Conservation (phyloP, 1,284 basidiomycete species). For the Porodaedalea pini region DNA sequence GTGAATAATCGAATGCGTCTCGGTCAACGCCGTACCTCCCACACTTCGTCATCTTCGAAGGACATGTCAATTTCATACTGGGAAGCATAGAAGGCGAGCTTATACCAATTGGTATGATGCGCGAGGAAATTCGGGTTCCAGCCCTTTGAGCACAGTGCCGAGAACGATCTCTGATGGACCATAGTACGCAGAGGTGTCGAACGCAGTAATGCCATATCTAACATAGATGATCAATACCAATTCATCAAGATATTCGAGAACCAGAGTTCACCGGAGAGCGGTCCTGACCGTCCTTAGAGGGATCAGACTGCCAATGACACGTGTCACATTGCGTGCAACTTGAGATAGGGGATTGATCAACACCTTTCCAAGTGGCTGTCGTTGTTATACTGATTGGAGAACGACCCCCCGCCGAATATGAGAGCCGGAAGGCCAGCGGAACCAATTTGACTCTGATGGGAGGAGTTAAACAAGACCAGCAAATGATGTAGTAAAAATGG, state of each 20-base stretch:
- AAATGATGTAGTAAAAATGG: not conserved
- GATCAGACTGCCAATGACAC: constrained; percentile 45
- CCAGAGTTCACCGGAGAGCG: constrained; percentile 60
- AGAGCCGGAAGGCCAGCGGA: constrained; percentile 45
- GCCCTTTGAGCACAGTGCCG: constrained; percentile 65
- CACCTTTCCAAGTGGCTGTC: constrained; percentile 33
- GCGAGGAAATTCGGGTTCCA: constrained; percentile 73
- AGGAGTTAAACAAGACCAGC: not conserved
- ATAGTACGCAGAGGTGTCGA: constrained; percentile 91
- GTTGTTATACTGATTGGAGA: constrained; percentile 71
- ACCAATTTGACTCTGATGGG: constrained; percentile 29
- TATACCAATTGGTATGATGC: constrained; percentile 76
- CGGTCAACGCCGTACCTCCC: constrained; percentile 74
- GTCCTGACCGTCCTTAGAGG: constrained; percentile 76
- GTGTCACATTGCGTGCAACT: constrained; percentile 30
- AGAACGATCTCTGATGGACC: constrained; percentile 88
- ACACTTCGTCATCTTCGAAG: constrained; percentile 84
- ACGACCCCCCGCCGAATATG: constrained; percentile 66
- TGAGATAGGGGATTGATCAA: not conserved
- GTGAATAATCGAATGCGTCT: constrained; percentile 77
- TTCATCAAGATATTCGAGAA: not conserved
- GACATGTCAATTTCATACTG: not conserved
- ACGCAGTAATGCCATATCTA: constrained; percentile 85
- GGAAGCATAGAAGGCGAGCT: not conserved
- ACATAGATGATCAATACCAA: constrained; percentile 14